Conservation (phyloP, 2,329 filamentous ascomycete species). For the Fonsecaea multimorphosa region DNA sequence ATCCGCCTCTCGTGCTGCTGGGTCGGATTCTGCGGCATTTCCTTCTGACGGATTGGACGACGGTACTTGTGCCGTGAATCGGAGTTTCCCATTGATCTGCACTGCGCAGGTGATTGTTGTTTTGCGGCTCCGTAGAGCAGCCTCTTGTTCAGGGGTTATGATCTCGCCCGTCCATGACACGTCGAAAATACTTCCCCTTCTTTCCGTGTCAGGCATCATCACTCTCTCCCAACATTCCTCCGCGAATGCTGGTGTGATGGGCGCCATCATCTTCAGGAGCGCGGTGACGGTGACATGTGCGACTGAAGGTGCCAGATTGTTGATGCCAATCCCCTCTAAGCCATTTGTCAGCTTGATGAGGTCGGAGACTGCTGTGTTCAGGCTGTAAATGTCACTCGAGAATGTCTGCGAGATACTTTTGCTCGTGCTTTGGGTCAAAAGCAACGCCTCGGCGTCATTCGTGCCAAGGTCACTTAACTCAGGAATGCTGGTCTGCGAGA, state of each 20-base stretch:
- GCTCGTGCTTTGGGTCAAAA: slow-evolving; percentile 71
- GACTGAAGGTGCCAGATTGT: slow-evolving; percentile 53
- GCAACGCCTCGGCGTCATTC: slow-evolving; percentile 61
- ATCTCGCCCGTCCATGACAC: slow-evolving; percentile 63
- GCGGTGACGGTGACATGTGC: slow-evolving; percentile 53
- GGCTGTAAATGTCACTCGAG: slow-evolving; percentile 70
- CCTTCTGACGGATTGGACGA: slow-evolving; percentile 40
- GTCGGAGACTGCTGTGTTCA: slow-evolving; percentile 85
- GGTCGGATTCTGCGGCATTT: slow-evolving; percentile 40
- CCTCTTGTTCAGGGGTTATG: slow-evolving; percentile 48
- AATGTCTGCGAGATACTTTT: slow-evolving; percentile 71
- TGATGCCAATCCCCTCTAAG: slow-evolving; percentile 46
- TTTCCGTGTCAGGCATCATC: slow-evolving; percentile 52
- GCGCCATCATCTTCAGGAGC: slow-evolving; percentile 75
- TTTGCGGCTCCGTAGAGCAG: slow-evolving; percentile 57
- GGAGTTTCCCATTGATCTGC: slow-evolving; percentile 80
- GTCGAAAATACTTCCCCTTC: slow-evolving; percentile 50
- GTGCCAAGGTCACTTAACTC: slow-evolving; percentile 41
- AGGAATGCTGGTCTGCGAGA: background rate
- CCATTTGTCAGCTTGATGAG: slow-evolving; percentile 81
- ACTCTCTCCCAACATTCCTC: slow-evolving; percentile 78
- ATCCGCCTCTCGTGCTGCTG: slow-evolving; percentile 60
- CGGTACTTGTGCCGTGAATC: slow-evolving; percentile 70
- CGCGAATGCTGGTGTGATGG: slow-evolving; percentile 78
- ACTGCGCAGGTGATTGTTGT: slow-evolving; percentile 66